Evolutionary conservation across 1,284 basidiomycete genomes (phyloP), one percentile per base, ranked within the genome.

Genomic region (Ustilago sp.): DNA sequence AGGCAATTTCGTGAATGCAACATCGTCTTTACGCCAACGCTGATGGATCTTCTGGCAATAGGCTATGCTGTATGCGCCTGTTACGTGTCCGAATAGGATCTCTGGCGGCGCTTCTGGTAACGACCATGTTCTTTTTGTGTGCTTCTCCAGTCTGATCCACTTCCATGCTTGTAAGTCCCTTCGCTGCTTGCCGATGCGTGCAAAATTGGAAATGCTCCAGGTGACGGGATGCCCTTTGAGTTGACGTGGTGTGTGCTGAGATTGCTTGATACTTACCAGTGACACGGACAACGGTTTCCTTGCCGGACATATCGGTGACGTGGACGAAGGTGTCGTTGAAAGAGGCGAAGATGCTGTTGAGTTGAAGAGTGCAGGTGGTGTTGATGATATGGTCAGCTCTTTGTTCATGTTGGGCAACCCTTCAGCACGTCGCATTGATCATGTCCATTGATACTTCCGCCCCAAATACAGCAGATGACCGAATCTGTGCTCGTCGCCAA

Each of bases 241-340:
- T 59, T 56, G 61, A 63, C 35, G 47, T 35, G 12, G 36, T 36
- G 19, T 3, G 5, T 59, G 36, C 23, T 19, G 19, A 1, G n/a
- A 12, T 36, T 43, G 55, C 52, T 15, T 13, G 54, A 67, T 36
- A 89, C 90, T 82, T 75, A 93, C 95, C 95, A 81, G 96, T 99
- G 80, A 98, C 94, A 88, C 96, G 94, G 85, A 93, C 93, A 89
- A 99, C 94, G 87, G 96, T 99, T 90, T 99, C 96, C 90, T 94
- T 95, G 86, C 96, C 97, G 50, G 95, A 95, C 74, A 98, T 90
- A 93, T 99, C 97, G 87, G 96, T 99, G 85, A 99, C 90, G 88
- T 99, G 97, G 82, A 99, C 96, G 88, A 99, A 99, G 80, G 97
- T 99, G 88, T 99, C 96, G 89, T 99, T 99, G 92, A 99, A 99